Conservation (phyloP, 2,329 filamentous ascomycete species). For the Paracoccidioides brasiliensis region DNA sequence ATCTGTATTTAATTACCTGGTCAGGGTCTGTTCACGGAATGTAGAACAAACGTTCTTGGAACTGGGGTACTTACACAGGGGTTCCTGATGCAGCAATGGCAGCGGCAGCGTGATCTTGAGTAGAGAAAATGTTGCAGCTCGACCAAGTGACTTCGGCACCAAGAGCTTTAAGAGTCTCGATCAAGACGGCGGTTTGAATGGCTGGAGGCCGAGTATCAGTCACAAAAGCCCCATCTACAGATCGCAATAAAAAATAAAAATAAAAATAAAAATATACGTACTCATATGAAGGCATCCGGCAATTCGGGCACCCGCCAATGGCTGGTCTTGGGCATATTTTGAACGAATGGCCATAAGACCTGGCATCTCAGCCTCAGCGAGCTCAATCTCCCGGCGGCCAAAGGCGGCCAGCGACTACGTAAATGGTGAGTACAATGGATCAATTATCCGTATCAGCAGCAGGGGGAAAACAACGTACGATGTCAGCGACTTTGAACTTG, state of each 20-base stretch:
- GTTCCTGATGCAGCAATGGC: slow-evolving; percentile 90
- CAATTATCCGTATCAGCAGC: slow-evolving; percentile 4
- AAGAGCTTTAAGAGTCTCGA: slow-evolving; percentile 88
- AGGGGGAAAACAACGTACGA: slow-evolving; percentile 37
- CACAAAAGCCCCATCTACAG: slow-evolving; percentile 5
- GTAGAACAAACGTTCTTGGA: background rate
- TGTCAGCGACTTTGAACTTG: slow-evolving; percentile 98
- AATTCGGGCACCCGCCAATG: slow-evolving; percentile 85
- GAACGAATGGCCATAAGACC: slow-evolving; percentile 89
- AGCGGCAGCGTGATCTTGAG: slow-evolving; percentile 94
- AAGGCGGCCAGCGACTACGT: slow-evolving; percentile 75
- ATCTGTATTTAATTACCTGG: slow-evolving; percentile 25
- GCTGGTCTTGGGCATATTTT: slow-evolving; percentile 89
- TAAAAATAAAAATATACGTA: slow-evolving; percentile 30
- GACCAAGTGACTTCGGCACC: slow-evolving; percentile 99
- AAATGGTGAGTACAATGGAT: background rate
- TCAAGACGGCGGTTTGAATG: slow-evolving; percentile 98
- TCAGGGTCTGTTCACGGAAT: background rate
- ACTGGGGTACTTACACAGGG: slow-evolving; percentile 49
- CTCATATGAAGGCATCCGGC: slow-evolving; percentile 98
- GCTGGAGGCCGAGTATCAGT: slow-evolving; percentile 33
- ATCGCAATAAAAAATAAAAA: slow-evolving; percentile 9
- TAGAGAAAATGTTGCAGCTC: slow-evolving; percentile 99
- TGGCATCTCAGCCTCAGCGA: slow-evolving; percentile 93
- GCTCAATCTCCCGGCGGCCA: slow-evolving; percentile 96